These are phyloP conservation scores for Solanum chmielewskii DNA, from an alignment of 257 asterid species.

Conservation along the genomic window DNA sequence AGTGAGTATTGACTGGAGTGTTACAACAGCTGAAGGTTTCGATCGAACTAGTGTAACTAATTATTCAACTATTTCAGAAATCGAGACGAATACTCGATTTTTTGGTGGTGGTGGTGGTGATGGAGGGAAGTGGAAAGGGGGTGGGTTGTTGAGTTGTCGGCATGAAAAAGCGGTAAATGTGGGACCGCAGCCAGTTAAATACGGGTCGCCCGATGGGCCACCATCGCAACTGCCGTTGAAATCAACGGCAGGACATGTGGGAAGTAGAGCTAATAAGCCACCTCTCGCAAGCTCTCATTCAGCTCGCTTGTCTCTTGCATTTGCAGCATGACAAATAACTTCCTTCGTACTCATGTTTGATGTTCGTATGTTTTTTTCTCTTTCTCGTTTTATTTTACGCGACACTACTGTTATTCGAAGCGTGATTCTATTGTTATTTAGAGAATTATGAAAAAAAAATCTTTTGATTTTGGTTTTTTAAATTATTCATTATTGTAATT, in stretches of 20 bases:
- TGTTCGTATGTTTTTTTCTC: neutral
- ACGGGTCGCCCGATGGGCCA: neutral
- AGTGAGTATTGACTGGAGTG: conserved; percentile 87
- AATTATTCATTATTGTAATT: neutral
- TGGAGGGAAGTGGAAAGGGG: conserved; percentile 25
- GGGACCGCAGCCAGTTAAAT: conserved; percentile 63
- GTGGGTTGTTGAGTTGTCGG: conserved; percentile 66
- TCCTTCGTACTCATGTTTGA: neutral
- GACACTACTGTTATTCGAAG: neutral
- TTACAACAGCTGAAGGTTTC: conserved; percentile 78
- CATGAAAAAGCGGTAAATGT: conserved; percentile 80
- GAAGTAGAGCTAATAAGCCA: conserved; percentile 42
- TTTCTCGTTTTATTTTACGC: rapidly evolving
- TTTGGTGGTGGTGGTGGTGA: neutral
- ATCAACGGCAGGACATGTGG: conserved; percentile 25
- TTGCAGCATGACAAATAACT: conserved; percentile 38
- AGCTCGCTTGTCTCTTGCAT: conserved; percentile 69
- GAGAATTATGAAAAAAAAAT: rapidly evolving
- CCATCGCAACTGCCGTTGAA: conserved; percentile 10
- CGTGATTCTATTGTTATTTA: neutral
- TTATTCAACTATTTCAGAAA: conserved; percentile 43
- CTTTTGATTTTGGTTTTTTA: neutral
- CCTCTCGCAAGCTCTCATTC: conserved; percentile 38
- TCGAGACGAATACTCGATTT: conserved; percentile 23
- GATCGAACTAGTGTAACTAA: conserved; percentile 51